phyloP scores from a whole-genome alignment of 2,329 filamentous ascomycete genomes.

The Trichothecium sympodiale region DNA sequence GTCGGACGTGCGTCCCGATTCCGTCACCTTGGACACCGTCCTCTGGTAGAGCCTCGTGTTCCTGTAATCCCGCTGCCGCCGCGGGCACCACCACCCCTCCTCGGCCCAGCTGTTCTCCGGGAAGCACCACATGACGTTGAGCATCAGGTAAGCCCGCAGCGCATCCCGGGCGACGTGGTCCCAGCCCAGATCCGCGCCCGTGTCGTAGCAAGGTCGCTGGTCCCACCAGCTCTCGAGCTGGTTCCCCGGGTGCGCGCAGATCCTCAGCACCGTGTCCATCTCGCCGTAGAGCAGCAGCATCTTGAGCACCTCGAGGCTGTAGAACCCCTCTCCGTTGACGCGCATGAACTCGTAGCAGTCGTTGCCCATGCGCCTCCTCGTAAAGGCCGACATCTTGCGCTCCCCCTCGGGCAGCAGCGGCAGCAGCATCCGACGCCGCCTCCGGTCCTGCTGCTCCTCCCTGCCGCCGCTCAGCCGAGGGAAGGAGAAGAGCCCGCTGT shows the following conservation, averaged over 20 bases:
- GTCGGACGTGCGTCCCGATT: constrained; percentile 1
- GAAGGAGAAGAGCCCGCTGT: too few relatives aligned
- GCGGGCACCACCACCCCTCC: too few relatives aligned
- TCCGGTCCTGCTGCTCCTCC: neutral
- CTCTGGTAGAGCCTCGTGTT: constrained; percentile 9
- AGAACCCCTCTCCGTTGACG: constrained; percentile 6
- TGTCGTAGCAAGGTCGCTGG: constrained; percentile 3
- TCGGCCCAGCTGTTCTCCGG: constrained; percentile 7
- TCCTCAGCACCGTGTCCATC: constrained; percentile 11
- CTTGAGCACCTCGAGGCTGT: constrained; percentile 12
- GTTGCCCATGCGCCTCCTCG: constrained; percentile 4
- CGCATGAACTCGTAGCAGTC: constrained; percentile 8
- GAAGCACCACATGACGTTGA: constrained; percentile 11
- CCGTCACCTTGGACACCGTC: constrained; percentile 5
- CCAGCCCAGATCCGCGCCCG: constrained; percentile 9
- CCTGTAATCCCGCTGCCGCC: constrained; percentile 8
- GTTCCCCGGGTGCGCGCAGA: constrained; percentile 7
- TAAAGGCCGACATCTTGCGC: constrained; percentile 9
- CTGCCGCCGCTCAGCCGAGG: neutral
- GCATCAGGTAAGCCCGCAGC: constrained; percentile 9
- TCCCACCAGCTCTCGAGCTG: constrained; percentile 7
- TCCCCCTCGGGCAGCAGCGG: constrained; percentile 8
- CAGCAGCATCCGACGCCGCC: constrained; percentile 1
- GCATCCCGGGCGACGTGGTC: constrained; percentile 6
- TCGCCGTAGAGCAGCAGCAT: constrained; percentile 13